Evolutionary conservation across 1,139 yeast species (phyloP).

Genomic region (Yarrowia galli): DNA sequence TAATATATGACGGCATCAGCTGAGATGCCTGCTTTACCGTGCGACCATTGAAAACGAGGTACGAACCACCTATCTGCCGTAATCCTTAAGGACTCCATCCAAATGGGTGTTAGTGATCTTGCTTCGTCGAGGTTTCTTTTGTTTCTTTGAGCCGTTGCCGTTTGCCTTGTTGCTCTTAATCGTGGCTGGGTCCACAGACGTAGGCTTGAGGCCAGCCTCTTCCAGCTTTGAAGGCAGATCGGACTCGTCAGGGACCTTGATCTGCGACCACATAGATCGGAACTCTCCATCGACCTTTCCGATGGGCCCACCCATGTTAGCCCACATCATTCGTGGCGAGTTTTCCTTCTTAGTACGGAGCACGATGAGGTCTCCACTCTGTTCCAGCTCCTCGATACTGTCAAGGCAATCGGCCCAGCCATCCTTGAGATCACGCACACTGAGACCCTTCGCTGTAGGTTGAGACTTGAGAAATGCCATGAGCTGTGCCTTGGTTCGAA

Average conservation of each 20-base stretch:
- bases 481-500: constrained; percentile 79
- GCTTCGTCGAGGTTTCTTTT: constrained; percentile 90
- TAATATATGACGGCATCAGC: constrained; percentile 9
- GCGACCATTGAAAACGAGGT: not conserved
- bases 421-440: constrained; percentile 89
- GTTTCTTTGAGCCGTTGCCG: constrained; percentile 68
- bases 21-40: not conserved
- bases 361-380: constrained; percentile 77
- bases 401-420: constrained; percentile 96
- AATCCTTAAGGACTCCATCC: constrained; percentile 94
- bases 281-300: constrained; percentile 85
- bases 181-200: constrained; percentile 95
- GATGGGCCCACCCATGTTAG: constrained; percentile 76
- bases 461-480: constrained; percentile 77
- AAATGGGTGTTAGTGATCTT: constrained; percentile 95
- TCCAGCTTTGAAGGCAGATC: constrained; percentile 79
- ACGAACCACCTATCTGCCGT: constrained; percentile 47
- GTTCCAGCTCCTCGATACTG: constrained; percentile 78
- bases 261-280: constrained; percentile 76
- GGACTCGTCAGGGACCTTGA: constrained; percentile 80
- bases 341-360: constrained; percentile 91
- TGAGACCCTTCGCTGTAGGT: constrained; percentile 84
- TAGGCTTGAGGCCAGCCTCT: constrained; percentile 90
- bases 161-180: constrained; percentile 62
- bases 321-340: constrained; percentile 90